A percentile compares a stretch with the other conserved stretches of the same genome.
These are phyloP conservation scores for Penicillium silybi DNA, from an alignment of 495 filamentous ascomycete species.

Conservation along the genomic window DNA sequence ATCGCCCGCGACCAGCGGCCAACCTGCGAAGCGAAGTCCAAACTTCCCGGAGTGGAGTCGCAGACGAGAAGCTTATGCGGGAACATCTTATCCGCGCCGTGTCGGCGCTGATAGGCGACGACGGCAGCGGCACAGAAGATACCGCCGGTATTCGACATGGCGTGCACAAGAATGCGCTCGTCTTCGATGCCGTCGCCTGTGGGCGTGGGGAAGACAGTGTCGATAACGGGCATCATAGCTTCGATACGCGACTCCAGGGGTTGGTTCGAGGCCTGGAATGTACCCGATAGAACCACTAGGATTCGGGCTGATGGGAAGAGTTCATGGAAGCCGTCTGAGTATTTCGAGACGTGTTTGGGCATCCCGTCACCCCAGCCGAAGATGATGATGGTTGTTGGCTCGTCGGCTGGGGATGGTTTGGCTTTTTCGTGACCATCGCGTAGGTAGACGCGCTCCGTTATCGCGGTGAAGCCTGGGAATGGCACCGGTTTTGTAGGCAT, in stretches of 20 bases:
- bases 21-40: constrained; percentile 45
- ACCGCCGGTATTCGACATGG: constrained; percentile 51
- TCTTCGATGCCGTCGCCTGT: constrained; percentile 15
- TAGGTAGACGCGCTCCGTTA: constrained; percentile 25
- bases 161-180: constrained; percentile 41
- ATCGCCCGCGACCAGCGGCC: constrained; percentile 49
- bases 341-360: constrained; percentile 52
- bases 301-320: constrained; percentile 45
- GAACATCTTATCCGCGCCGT: constrained; percentile 32
- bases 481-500: constrained; percentile 23
- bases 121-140: constrained; percentile 47
- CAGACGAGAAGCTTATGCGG: constrained; percentile 45
- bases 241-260: constrained; percentile 37
- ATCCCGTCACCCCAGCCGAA: constrained; percentile 55
- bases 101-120: constrained; percentile 38
- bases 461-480: constrained; percentile 26
- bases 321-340: constrained; percentile 47
- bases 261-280: constrained; percentile 40
- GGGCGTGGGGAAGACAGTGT: constrained; percentile 37
- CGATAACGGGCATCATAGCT: constrained; percentile 48
- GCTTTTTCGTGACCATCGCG: constrained; percentile 21
- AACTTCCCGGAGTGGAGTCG: constrained; percentile 51
- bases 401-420: constrained; percentile 11
- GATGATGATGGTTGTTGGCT: constrained; percentile 32
- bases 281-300: constrained; percentile 47